Evolutionary conservation across 2,329 filamentous ascomycete genomes (phyloP), one percentile per base, ranked within the genome.

Genomic region (Plenodomus biglobosus): DNA sequence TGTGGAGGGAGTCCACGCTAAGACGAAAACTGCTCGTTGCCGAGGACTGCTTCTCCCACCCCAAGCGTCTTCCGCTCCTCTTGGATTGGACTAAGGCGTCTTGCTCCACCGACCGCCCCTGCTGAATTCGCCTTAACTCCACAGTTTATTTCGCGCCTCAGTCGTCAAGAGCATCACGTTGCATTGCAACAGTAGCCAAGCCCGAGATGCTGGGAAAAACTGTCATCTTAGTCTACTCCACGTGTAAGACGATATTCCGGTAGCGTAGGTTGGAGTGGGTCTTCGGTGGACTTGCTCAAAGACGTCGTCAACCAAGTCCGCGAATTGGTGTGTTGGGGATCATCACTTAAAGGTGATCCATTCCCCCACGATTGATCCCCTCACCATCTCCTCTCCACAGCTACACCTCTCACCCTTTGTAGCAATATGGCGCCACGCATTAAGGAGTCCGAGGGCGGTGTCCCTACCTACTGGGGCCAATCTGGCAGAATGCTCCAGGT

Each of bases 401-500:
- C 54, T 54, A 55, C 50, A 27, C 37, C 54, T 47, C 37, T 53
- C 55, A 52, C 53, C 44, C 51, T 34, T 32, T 32, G 27, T 32
- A 44, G 54, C 56, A 59, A 40, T 46, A 65, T 65, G 60, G 45
- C 56, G 42, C 58, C 60, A 53, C 54, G 53, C 49, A 56, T 55
- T 51, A 59, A 59, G 40, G 61, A 65, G 46, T 58, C 53, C 22
- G 55, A 55, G 40, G 39, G 44, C 46, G 62, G 62, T 43, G 51
- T 65, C 24, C 62, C 62, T 57, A 65, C 62, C 49, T 65, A 64
- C 49, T 65, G 62, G 62, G 62, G 62, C 34, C 50, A 58, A 47
- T 65, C 62, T 41, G 64, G 64, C 37, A 61, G 62, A 46, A 57
- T 58, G 44, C 55, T 69, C 34, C 61, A 66, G 52, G 51, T 66